Conservation (phyloP, 2,329 filamentous ascomycete genomes). For the Xylaria sp. region DNA sequence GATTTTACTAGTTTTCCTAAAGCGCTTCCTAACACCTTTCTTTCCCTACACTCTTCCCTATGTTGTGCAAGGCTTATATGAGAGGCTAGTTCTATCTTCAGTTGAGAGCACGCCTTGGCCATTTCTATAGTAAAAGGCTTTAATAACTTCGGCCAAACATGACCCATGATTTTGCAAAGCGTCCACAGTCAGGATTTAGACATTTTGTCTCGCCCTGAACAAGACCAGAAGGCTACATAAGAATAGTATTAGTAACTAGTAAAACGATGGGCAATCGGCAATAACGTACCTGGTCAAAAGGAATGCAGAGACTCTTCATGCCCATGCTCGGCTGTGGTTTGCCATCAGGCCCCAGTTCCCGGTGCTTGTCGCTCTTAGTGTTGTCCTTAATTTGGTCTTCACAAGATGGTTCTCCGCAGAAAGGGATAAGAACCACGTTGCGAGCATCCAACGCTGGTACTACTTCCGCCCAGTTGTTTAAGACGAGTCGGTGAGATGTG, state of each 20-base stretch:
- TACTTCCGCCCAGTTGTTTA: conserved; percentile 92
- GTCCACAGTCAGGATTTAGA: conserved; percentile 85
- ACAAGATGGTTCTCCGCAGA: conserved; percentile 83
- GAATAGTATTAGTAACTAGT: conserved; percentile 73
- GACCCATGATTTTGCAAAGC: conserved; percentile 83
- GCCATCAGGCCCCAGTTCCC: conserved; percentile 61
- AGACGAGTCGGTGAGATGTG: conserved; percentile 80
- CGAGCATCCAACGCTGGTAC: conserved; percentile 89
- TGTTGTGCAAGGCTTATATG: neutral
- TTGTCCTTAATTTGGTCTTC: conserved; percentile 96
- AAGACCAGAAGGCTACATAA: conserved; percentile 75
- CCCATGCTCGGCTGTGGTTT: conserved; percentile 68
- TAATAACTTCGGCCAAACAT: conserved; percentile 87
- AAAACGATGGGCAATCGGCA: neutral
- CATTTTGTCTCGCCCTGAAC: conserved; percentile 88
- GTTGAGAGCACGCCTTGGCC: neutral
- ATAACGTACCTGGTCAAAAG: conserved; percentile 71
- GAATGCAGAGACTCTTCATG: conserved; percentile 79
- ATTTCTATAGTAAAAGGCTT: conserved; percentile 8
- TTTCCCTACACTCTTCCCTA: too few relatives aligned
- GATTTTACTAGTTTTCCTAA: neutral
- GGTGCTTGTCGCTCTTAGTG: conserved; percentile 79
- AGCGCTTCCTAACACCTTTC: neutral
- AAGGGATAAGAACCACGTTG: conserved; percentile 92
- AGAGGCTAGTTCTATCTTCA: neutral